Percentiles rank a stretch among this genome's conserved stretches.
Evolutionary conservation across 2,329 filamentous ascomycete species (phyloP).

Genomic region (Epichloe glyceriae): DNA sequence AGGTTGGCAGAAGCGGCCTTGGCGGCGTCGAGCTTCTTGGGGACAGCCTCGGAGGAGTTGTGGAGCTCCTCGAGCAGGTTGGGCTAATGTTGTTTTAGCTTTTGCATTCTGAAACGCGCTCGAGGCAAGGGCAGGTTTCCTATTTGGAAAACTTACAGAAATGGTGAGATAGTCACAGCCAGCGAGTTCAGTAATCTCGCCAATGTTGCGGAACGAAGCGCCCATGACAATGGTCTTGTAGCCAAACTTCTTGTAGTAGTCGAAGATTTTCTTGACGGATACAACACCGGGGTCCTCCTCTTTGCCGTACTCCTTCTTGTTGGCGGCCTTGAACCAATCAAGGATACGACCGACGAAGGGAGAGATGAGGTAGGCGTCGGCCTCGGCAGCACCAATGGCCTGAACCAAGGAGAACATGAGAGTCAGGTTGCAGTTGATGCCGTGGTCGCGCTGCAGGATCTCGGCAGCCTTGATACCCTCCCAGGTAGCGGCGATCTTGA

Average conservation of each 20-base stretch:
- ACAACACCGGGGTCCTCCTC: conserved; percentile 92
- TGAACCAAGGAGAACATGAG: conserved; percentile 96
- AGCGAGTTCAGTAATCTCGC: conserved; percentile 96
- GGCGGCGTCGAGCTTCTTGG: conserved; percentile 79
- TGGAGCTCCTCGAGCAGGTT: conserved; percentile 87
- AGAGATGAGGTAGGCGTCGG: conserved; percentile 92
- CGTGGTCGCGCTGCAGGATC: conserved; percentile 90
- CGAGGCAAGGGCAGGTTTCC: conserved; percentile 10
- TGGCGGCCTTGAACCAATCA: conserved; percentile 96
- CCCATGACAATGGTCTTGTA: conserved; percentile 99
- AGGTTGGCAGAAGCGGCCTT: conserved; percentile 57
- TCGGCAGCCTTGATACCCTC: conserved; percentile 98
- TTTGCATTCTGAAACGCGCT: not conserved
- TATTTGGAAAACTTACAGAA: conserved; percentile 46
- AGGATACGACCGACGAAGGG: conserved; percentile 98
- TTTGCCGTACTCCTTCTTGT: conserved; percentile 85
- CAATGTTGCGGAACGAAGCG: conserved; percentile 89
- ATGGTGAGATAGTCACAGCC: conserved; percentile 99
- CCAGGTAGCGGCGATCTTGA: conserved; percentile 99
- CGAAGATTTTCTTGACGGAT: conserved; percentile 88
- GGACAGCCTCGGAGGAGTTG: conserved; percentile 69
- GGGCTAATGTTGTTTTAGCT: conserved; percentile 40
- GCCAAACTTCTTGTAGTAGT: conserved; percentile 99
- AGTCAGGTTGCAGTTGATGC: conserved; percentile 96
- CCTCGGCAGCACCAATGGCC: conserved; percentile 92